A percentile compares a stretch with the other conserved stretches of the same genome.
Conservation (phyloP, 805 yeast species). For the Dipodascopsis uninucleata region DNA sequence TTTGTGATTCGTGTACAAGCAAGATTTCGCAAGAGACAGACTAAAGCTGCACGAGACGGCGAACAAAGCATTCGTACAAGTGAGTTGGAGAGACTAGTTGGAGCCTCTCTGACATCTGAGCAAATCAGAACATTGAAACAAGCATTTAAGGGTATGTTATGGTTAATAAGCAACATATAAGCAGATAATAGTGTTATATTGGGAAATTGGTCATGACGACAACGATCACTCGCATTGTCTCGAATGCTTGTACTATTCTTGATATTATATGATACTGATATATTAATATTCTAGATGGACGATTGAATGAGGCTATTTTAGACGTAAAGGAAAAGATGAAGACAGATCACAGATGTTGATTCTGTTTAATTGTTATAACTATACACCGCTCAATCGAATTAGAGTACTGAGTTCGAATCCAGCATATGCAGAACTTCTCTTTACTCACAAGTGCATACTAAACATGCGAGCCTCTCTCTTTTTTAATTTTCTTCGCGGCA, state of each 20-base stretch:
- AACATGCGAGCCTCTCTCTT: too few species aligned
- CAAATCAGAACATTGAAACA: slow-evolving; percentile 27
- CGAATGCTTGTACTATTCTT: neutral
- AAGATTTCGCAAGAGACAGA: slow-evolving; percentile 18
- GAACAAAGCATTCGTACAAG: slow-evolving; percentile 25
- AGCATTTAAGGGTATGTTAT: slow-evolving; percentile 28
- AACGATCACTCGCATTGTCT: too few species aligned
- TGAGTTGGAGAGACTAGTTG: slow-evolving; percentile 32
- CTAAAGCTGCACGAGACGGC: slow-evolving; percentile 1
- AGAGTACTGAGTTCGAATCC: too few species aligned
- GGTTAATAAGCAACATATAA: neutral
- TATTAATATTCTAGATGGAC: slow-evolving; percentile 32
- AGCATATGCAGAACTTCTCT: too few species aligned
- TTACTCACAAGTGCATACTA: too few species aligned
- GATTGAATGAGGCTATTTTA: slow-evolving; percentile 40
- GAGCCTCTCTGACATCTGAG: slow-evolving; percentile 29
- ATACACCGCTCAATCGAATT: too few species aligned
- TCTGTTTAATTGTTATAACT: too few species aligned
- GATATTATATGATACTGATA: neutral
- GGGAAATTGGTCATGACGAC: too few species aligned
- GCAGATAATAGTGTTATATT: neutral
- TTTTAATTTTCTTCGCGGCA: too few species aligned
- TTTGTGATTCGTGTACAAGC: slow-evolving; percentile 33
- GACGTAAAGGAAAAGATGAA: slow-evolving; percentile 34
- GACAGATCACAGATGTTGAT: slow-evolving; percentile 33